phyloP scores from a whole-genome alignment of 768 basidiomycete genomes.

The Rubroboletus pulcherrimus region DNA sequence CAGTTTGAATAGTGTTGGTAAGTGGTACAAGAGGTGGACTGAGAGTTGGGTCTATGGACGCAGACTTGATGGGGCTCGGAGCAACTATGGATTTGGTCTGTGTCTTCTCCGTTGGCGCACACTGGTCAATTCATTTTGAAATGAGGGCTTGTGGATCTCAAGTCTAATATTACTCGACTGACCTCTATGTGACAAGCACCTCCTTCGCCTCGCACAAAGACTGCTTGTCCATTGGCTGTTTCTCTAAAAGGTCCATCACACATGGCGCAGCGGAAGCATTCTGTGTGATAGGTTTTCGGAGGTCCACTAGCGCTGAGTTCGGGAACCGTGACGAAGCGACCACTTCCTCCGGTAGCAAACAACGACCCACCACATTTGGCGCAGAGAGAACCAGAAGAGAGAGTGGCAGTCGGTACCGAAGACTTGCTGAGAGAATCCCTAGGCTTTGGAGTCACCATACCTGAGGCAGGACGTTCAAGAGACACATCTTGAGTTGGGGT shows the following conservation, averaged over 20 bases:
- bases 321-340: constrained; percentile 71
- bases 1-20: constrained; percentile 16
- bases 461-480: constrained; percentile 14
- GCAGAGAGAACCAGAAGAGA: constrained; percentile 47
- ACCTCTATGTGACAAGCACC: constrained; percentile 71
- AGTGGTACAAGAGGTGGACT: constrained; percentile 20
- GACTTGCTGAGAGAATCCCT: constrained; percentile 23
- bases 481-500: constrained; percentile 2
- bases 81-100: constrained; percentile 11
- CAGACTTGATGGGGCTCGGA: constrained; percentile 10
- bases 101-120: constrained; percentile 39
- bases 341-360: constrained; percentile 53
- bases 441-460: constrained; percentile 29
- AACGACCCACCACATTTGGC: constrained; percentile 56
- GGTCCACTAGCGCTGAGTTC: constrained; percentile 38
- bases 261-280: constrained; percentile 71
- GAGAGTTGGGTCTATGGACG: constrained; percentile 5
- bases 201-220: constrained; percentile 62
- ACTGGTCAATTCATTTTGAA: constrained; percentile 27
- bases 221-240: constrained; percentile 54
- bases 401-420: constrained; percentile 30
- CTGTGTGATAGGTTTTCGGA: constrained; percentile 65
- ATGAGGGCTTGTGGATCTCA: constrained; percentile 5
- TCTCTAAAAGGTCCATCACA: constrained; percentile 67
- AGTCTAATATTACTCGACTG: constrained; percentile 2